Evolutionary conservation across 768 basidiomycete species (phyloP), one percentile per base, ranked within the genome.

Genomic region (Russula sp.): DNA sequence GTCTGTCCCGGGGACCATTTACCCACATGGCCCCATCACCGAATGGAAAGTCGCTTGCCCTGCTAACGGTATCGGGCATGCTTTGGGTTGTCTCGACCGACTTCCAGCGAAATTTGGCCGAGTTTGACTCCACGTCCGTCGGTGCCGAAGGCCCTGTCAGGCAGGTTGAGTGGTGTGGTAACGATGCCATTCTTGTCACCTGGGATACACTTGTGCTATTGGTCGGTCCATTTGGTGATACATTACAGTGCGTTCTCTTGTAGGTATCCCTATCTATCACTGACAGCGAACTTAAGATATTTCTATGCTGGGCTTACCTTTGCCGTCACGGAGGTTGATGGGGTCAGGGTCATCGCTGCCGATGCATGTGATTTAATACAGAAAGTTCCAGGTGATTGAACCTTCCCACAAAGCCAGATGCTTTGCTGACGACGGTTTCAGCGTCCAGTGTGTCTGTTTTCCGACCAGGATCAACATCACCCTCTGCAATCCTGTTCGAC

Each of bases 21-120:
- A 81, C 81, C 0, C 88, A 88, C 67, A 81, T 98, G 55, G 82
- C 88, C 0, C 88, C 92, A 3, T 98, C 96, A 0, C 96, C 97
- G 1, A 95, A 94, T 67, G 96, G 96, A 41, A 93, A 95, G 68
- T 87, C 93, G 49, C 79, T 98, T 16, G 93, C 93, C 0, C 76
- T 98, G 2, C 75, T 96, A 41, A 93, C 89, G 1, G 83, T 79
- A 58, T 76, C 79, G 11, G 86, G 86, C 7, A 75, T 82, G 5
- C 81, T 98, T 34, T 93, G 90, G 88, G 95, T 98, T 39, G 91
- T 98, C n/a, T 96, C 95, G 13, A 82, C 86, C 13, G 93, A 98
- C 72, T 98, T 98, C 70, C 87, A 90, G 65, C 82, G 91, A 45
- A 90, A 81, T 68, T 80, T 96, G 67, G 90, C 92, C 4, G 95